These are phyloP conservation scores for Periconia sp. DNA, from an alignment of 2,329 filamentous ascomycete species.

Conservation along the genomic window DNA sequence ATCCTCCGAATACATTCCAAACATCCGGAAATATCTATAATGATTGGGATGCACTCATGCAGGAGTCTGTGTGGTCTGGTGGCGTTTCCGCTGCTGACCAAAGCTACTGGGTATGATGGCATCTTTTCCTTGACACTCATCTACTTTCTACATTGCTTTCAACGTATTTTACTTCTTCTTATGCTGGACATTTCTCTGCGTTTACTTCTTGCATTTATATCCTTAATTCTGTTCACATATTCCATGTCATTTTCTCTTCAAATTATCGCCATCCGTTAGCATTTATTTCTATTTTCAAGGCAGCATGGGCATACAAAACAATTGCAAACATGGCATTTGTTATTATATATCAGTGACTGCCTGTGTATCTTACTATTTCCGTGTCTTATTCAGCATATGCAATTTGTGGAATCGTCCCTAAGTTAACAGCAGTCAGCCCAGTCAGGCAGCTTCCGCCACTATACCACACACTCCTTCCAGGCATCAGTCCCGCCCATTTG, in stretches of 20 bases:
- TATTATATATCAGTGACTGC: background rate
- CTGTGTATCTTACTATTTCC: background rate
- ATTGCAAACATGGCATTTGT: background rate
- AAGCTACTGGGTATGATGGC: slow-evolving; percentile 21
- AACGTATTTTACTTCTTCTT: background rate
- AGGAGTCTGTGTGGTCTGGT: slow-evolving; percentile 16
- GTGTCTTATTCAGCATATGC: background rate
- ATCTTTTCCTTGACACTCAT: slow-evolving; percentile 1
- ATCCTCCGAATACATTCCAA: slow-evolving; percentile 8
- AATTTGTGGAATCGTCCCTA: background rate
- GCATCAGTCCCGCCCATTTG: slow-evolving; percentile 1
- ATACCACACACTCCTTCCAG: background rate
- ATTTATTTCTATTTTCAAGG: background rate
- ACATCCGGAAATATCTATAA: slow-evolving; percentile 18
- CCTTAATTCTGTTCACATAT: background rate
- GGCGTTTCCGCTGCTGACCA: slow-evolving; percentile 9
- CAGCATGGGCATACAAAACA: background rate
- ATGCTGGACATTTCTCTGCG: background rate
- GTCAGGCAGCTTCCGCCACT: background rate
- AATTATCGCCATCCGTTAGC: background rate
- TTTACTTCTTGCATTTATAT: background rate
- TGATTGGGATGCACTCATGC: slow-evolving; percentile 21
- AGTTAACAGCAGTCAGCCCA: slow-evolving; percentile 4
- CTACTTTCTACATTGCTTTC: slow-evolving; percentile 3
- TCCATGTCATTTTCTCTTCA: background rate